Conservation (phyloP, 1,284 basidiomycete genomes). For the Ustilago esculenta region DNA sequence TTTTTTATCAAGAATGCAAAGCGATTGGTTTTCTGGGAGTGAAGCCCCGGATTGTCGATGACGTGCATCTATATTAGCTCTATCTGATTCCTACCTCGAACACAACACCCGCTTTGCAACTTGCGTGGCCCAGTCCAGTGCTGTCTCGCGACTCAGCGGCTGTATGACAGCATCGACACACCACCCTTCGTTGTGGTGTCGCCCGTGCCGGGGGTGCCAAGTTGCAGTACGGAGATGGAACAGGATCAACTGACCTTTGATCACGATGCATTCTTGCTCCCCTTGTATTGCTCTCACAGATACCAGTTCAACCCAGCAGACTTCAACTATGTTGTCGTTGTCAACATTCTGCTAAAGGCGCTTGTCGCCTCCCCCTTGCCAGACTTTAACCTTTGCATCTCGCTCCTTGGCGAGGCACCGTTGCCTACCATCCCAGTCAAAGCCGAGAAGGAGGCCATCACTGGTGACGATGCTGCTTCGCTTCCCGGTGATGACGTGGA, state of each 20-base stretch:
- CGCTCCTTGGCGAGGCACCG: slow-evolving; percentile 78
- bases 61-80: slow-evolving; percentile 65
- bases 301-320: slow-evolving; percentile 96
- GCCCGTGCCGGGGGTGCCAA: slow-evolving; percentile 7
- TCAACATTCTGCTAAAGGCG: slow-evolving; percentile 93
- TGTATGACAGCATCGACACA: neutral
- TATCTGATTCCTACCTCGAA: slow-evolving; percentile 54
- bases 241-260: slow-evolving; percentile 9
- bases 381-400: slow-evolving; percentile 92
- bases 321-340: slow-evolving; percentile 88
- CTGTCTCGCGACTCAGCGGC: neutral
- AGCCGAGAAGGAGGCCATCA: slow-evolving; percentile 41
- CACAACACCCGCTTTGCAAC: neutral
- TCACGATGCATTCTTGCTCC: neutral
- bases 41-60: slow-evolving; percentile 52
- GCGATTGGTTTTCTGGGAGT: slow-evolving; percentile 53
- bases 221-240: neutral
- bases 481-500: slow-evolving; percentile 42
- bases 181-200: neutral
- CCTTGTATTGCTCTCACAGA: slow-evolving; percentile 69
- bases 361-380: slow-evolving; percentile 80
- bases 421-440: slow-evolving; percentile 37
- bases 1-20: slow-evolving; percentile 39
- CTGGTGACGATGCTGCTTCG: slow-evolving; percentile 30
- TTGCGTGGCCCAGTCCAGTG: neutral